A percentile compares a stretch with the other conserved stretches of the same genome.
phyloP scores from a whole-genome alignment of 345 rosid genomes.

The Combretum micranthum region DNA sequence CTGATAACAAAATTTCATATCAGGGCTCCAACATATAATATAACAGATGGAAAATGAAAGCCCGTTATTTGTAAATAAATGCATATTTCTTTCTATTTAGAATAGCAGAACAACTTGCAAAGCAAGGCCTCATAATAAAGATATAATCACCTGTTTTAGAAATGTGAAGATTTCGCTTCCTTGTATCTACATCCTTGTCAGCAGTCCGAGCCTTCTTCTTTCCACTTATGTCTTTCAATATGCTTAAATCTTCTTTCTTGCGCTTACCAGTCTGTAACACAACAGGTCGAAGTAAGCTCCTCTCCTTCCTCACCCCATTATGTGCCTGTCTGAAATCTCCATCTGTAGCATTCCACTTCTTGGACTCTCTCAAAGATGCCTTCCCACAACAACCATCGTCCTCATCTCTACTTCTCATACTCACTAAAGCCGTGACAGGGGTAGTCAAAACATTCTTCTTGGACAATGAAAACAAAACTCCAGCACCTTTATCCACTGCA shows the following conservation, averaged over 20 bases:
- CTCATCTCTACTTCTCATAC: slow-evolving; percentile 29
- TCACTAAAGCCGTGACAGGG: slow-evolving; percentile 30
- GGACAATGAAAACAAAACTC: slow-evolving; percentile 68
- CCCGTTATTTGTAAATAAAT: too few species aligned
- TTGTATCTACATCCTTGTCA: slow-evolving; percentile 44
- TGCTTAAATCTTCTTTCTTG: slow-evolving; percentile 52
- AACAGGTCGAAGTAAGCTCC: slow-evolving; percentile 54
- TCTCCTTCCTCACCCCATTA: slow-evolving; percentile 41
- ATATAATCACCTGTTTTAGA: slow-evolving; percentile 34
- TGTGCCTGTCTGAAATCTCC: slow-evolving; percentile 33
- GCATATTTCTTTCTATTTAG: neutral
- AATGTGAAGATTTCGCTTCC: slow-evolving; percentile 35
- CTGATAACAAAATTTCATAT: too few species aligned
- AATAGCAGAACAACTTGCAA: neutral
- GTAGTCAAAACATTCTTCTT: slow-evolving; percentile 44
- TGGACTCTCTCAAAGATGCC: slow-evolving; percentile 21
- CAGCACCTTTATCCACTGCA: slow-evolving; percentile 67
- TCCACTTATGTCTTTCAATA: slow-evolving; percentile 44
- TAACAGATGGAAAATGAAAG: too few species aligned
- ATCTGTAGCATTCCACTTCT: slow-evolving; percentile 32
- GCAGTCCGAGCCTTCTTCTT: slow-evolving; percentile 57
- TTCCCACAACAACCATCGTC: slow-evolving; percentile 15
- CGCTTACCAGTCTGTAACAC: slow-evolving; percentile 41
- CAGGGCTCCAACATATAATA: too few species aligned
- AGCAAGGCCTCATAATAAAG: neutral